These are phyloP conservation scores for Yamadazyma phyllophila DNA, from an alignment of 805 yeast species.

Conservation along the genomic window DNA sequence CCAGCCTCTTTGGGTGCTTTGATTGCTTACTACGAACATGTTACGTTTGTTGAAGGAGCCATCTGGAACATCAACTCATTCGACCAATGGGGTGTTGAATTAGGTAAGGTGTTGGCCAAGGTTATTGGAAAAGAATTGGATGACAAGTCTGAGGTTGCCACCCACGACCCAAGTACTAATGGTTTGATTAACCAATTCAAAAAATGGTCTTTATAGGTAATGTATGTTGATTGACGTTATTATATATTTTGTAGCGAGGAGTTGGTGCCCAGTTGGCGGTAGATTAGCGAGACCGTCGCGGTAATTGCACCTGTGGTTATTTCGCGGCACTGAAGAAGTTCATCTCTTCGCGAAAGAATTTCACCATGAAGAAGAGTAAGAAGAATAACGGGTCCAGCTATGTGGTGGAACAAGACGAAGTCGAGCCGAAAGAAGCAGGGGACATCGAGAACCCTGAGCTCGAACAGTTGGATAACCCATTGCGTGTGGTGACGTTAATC, in stretches of 20 bases:
- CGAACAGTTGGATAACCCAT: constrained; percentile 45
- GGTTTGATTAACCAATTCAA: constrained; percentile 95
- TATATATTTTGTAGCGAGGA: too few species aligned
- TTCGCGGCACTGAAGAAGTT: neutral
- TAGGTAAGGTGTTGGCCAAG: constrained; percentile 97
- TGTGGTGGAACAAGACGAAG: constrained; percentile 10
- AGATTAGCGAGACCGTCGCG: too few species aligned
- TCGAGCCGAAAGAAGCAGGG: neutral
- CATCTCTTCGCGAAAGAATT: constrained; percentile 1
- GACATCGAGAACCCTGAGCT: constrained; percentile 8
- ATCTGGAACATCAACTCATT: constrained; percentile 99
- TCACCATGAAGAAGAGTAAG: constrained; percentile 11
- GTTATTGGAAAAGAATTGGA: constrained; percentile 88
- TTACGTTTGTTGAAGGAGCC: constrained; percentile 98
- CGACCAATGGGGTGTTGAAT: constrained; percentile 99
- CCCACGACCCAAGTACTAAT: constrained; percentile 90
- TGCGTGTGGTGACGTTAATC: constrained; percentile 43
- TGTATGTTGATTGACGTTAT: neutral
- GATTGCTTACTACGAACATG: constrained; percentile 97
- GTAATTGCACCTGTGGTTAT: too few species aligned
- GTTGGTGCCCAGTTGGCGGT: too few species aligned
- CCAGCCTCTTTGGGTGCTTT: constrained; percentile 95
- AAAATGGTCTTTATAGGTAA: constrained; percentile 52
- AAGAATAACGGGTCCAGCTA: constrained; percentile 12
- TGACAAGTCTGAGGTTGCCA: constrained; percentile 48